A percentile compares a stretch with the other conserved stretches of the same genome.
Evolutionary conservation across 2,329 filamentous ascomycete genomes (phyloP).

Genomic region (Fusarium hostae): DNA sequence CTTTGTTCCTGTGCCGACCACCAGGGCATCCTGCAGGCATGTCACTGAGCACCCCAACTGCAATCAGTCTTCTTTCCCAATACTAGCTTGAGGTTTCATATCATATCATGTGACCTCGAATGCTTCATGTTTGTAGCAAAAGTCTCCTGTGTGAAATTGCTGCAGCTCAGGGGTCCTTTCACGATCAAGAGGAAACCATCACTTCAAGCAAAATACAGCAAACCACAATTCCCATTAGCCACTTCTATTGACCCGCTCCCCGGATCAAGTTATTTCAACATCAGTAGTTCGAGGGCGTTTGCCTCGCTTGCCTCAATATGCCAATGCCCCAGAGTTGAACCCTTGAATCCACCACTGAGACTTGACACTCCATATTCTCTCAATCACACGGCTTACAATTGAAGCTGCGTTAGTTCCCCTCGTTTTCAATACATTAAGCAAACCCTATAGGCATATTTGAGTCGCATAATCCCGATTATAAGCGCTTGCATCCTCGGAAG

Average conservation of each 20-base stretch:
- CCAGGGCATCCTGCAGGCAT: not conserved
- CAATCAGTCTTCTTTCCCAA: too few relatives aligned
- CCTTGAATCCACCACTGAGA: not conserved
- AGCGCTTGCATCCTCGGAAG: not conserved
- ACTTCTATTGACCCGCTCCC: not conserved
- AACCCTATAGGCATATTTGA: rapidly evolving
- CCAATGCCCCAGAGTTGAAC: not conserved
- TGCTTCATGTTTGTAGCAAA: not conserved
- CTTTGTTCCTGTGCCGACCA: not conserved
- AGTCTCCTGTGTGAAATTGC: not conserved
- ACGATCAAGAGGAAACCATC: too few relatives aligned
- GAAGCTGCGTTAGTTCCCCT: rapidly evolving
- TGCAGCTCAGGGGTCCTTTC: not conserved
- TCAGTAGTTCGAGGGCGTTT: not conserved
- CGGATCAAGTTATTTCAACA: not conserved
- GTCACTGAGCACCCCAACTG: not conserved
- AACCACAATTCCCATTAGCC: too few relatives aligned
- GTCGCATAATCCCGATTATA: not conserved
- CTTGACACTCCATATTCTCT: not conserved
- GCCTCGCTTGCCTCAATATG: not conserved
- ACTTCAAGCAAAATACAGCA: not conserved
- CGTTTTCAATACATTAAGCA: rapidly evolving
- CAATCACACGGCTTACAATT: too few relatives aligned
- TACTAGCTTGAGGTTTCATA: not conserved
- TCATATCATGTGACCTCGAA: rapidly evolving